phyloP scores from a whole-genome alignment of 495 filamentous ascomycete genomes.

The Durotheca rogersii region DNA sequence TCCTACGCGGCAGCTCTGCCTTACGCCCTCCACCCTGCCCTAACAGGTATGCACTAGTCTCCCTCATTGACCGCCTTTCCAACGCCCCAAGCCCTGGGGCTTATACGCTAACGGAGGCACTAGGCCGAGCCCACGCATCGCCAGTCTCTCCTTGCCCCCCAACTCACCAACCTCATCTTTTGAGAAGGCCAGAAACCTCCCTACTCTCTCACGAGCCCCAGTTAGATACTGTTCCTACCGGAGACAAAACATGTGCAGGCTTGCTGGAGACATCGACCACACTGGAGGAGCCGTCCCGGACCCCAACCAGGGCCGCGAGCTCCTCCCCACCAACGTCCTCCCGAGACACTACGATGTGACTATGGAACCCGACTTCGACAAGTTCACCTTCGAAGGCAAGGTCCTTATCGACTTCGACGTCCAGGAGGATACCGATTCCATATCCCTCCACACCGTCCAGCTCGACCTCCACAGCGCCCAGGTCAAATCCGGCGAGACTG shows the following conservation, averaged over 20 bases:
- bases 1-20: slow-evolving; percentile 25
- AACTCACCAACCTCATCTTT: slow-evolving; percentile 22
- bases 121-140: slow-evolving; percentile 16
- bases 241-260: slow-evolving; percentile 58
- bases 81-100: slow-evolving; percentile 1
- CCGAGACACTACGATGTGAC: slow-evolving; percentile 71
- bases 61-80: slow-evolving; percentile 21
- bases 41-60: slow-evolving; percentile 29
- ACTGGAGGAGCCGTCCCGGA: slow-evolving; percentile 49
- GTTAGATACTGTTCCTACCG: slow-evolving; percentile 54
- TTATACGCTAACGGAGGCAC: slow-evolving; percentile 20
- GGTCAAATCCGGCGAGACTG: slow-evolving; percentile 55
- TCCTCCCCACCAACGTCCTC: slow-evolving; percentile 63
- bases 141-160: slow-evolving; percentile 18
- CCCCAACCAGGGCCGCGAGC: slow-evolving; percentile 50
- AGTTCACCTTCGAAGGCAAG: slow-evolving; percentile 68
- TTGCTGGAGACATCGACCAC: slow-evolving; percentile 45
- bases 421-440: slow-evolving; percentile 76
- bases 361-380: slow-evolving; percentile 70
- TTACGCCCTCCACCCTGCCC: slow-evolving; percentile 31
- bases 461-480: slow-evolving; percentile 78
- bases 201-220: slow-evolving; percentile 28
- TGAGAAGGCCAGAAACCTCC: slow-evolving; percentile 19
- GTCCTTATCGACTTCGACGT: slow-evolving; percentile 78
- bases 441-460: slow-evolving; percentile 85